Percentiles rank a stretch among this genome's conserved stretches.
Conservation (phyloP, 768 basidiomycete species). For the Amanita subjunquillea region DNA sequence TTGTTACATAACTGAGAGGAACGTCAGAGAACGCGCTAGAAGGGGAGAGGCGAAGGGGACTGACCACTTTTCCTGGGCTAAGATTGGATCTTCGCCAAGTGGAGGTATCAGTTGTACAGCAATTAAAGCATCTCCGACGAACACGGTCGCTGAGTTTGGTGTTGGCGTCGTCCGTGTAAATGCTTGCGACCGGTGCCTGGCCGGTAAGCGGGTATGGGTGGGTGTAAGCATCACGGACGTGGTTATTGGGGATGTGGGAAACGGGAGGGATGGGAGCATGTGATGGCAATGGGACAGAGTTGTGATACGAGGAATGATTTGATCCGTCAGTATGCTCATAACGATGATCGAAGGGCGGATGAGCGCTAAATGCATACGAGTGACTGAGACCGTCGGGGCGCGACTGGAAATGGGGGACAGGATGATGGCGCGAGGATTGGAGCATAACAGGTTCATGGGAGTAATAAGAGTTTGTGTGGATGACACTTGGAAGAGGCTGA, state of each 20-base stretch:
- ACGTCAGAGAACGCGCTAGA: slow-evolving; percentile 10
- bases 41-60: slow-evolving; percentile 12
- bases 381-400: slow-evolving; percentile 2
- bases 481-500: slow-evolving; percentile 5
- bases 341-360: slow-evolving; percentile 14
- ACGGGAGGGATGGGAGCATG: slow-evolving; percentile 11
- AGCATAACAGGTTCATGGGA: slow-evolving; percentile 4
- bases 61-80: slow-evolving; percentile 68
- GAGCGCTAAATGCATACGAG: slow-evolving; percentile 4
- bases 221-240: slow-evolving; percentile 14
- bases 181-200: slow-evolving; percentile 21
- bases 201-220: slow-evolving; percentile 23
- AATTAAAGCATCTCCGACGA: slow-evolving; percentile 73
- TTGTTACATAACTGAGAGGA: slow-evolving; percentile 46
- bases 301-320: slow-evolving; percentile 13
- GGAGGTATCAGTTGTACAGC: slow-evolving; percentile 76
- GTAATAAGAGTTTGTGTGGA: slow-evolving; percentile 7
- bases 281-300: slow-evolving; percentile 8
- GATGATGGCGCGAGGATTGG: slow-evolving; percentile 6
- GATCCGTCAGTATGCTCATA: slow-evolving; percentile 11
- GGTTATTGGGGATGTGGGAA: slow-evolving; percentile 8
- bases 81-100: slow-evolving; percentile 74
- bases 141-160: slow-evolving; percentile 75
- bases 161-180: slow-evolving; percentile 68
- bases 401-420: slow-evolving; percentile 12